A percentile compares a stretch with the other conserved stretches of the same genome.
Conservation (phyloP, 768 basidiomycete species). For the Pleurotus ostreatus region DNA sequence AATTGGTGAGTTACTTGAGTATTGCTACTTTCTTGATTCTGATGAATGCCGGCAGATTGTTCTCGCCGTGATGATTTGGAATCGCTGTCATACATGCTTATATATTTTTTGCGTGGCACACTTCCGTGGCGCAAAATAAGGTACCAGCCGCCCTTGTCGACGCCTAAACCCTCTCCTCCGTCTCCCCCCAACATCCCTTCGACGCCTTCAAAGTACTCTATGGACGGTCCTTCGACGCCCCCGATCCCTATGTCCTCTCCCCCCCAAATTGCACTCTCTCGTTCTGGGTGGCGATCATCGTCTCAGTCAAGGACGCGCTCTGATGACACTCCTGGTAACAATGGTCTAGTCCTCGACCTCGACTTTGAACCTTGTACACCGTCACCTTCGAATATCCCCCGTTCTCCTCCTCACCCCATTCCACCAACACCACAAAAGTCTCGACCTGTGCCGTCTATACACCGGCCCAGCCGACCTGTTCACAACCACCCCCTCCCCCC, state of each 20-base stretch:
- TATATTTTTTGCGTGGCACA: slow-evolving; percentile 75
- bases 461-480: slow-evolving; percentile 21
- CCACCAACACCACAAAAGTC: slow-evolving; percentile 8
- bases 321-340: neutral
- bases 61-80: slow-evolving; percentile 79
- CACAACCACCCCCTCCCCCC: slow-evolving; percentile 10
- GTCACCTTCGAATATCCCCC: slow-evolving; percentile 7
- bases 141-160: slow-evolving; percentile 17
- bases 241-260: slow-evolving; percentile 4
- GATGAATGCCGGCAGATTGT: slow-evolving; percentile 41
- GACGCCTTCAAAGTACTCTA: neutral
- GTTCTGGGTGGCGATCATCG: neutral
- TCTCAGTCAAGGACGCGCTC: neutral
- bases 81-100: slow-evolving; percentile 77
- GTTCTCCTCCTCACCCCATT: slow-evolving; percentile 11
- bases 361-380: slow-evolving; percentile 5
- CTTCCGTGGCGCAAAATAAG: slow-evolving; percentile 77
- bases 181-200: slow-evolving; percentile 13
- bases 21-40: slow-evolving; percentile 5
- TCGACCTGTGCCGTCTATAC: slow-evolving; percentile 7
- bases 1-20: slow-evolving; percentile 44
- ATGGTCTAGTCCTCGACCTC: neutral
- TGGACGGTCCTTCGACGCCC: neutral
- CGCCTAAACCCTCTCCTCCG: slow-evolving; percentile 22
- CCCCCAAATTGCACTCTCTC: neutral